Evolutionary conservation across 2,329 filamentous ascomycete species (phyloP).

Genomic region (Xylariaceae sp.): DNA sequence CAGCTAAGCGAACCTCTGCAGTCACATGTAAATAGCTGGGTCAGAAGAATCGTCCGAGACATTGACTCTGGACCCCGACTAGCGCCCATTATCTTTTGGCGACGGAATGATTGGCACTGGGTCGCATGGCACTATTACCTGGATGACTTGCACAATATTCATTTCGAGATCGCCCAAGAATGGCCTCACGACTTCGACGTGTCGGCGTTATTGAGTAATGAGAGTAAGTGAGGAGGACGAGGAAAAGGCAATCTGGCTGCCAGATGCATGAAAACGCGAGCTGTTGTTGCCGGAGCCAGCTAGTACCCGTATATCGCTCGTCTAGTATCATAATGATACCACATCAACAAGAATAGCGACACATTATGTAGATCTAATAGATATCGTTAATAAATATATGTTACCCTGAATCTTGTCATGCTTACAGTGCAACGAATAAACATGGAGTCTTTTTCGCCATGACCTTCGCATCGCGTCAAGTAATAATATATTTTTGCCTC

Average conservation of each 20-base stretch:
- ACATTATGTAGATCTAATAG: neutral
- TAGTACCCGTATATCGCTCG: neutral
- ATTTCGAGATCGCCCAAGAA: neutral
- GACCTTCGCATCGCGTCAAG: neutral
- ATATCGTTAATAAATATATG: neutral
- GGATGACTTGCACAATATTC: neutral
- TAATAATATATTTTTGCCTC: too few relatives aligned
- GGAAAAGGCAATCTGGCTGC: too few relatives aligned
- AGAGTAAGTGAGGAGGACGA: too few relatives aligned
- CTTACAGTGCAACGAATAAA: too few relatives aligned
- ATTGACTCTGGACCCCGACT: neutral
- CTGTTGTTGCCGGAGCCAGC: too few relatives aligned
- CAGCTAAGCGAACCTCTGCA: neutral
- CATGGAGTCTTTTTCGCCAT: neutral
- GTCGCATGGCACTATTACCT: neutral
- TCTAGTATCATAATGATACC: neutral
- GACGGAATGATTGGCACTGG: neutral
- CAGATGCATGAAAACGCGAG: too few relatives aligned
- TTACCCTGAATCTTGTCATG: too few relatives aligned
- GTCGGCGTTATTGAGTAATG: too few relatives aligned
- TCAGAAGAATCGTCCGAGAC: neutral
- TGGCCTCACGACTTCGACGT: neutral
- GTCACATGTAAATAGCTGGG: neutral
- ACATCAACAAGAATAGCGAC: neutral
- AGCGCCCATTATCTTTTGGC: neutral